Evolutionary conservation across 2,329 filamentous ascomycete genomes (phyloP).

Genomic region (Penicillium sp.): DNA sequence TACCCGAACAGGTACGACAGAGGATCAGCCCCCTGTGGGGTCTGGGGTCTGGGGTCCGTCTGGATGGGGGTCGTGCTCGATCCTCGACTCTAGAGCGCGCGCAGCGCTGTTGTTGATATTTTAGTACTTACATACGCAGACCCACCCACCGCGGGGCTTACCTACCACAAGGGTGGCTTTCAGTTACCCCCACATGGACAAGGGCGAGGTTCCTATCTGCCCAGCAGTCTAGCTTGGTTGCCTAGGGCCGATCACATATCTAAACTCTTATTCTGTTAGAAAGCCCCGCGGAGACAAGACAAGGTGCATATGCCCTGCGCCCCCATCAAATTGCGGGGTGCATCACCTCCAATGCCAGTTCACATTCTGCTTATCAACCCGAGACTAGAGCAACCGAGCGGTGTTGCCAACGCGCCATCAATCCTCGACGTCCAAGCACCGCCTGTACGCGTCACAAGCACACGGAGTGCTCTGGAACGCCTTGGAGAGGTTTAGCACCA

Average conservation of each 20-base stretch:
- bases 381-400: conserved; percentile 5
- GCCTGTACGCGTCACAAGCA: conserved; percentile 1
- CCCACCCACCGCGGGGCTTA: background rate
- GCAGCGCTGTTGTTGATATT: background rate
- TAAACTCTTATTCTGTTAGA: too few species aligned
- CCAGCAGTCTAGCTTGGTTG: background rate
- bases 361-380: background rate
- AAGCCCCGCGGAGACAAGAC: conserved; percentile 1
- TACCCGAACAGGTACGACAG: conserved; percentile 12
- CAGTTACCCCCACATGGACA: conserved; percentile 2
- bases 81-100: background rate
- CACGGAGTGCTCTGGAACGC: conserved; percentile 8
- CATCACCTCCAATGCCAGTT: conserved; percentile 16
- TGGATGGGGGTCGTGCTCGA: background rate
- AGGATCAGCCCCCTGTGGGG: background rate
- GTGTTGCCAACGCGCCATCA: conserved; percentile 2
- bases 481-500: background rate
- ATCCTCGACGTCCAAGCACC: conserved; percentile 5
- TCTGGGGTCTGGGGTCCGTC: background rate
- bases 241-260: background rate
- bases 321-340: conserved; percentile 21
- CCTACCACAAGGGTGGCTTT: background rate
- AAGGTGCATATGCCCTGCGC: conserved; percentile 3
- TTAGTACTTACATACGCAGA: background rate
- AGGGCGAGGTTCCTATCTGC: conserved; percentile 2